Percentiles rank a stretch among this genome's conserved stretches.
Evolutionary conservation across 768 basidiomycete genomes (phyloP).

Genomic region (Auriscalpium vulgare): DNA sequence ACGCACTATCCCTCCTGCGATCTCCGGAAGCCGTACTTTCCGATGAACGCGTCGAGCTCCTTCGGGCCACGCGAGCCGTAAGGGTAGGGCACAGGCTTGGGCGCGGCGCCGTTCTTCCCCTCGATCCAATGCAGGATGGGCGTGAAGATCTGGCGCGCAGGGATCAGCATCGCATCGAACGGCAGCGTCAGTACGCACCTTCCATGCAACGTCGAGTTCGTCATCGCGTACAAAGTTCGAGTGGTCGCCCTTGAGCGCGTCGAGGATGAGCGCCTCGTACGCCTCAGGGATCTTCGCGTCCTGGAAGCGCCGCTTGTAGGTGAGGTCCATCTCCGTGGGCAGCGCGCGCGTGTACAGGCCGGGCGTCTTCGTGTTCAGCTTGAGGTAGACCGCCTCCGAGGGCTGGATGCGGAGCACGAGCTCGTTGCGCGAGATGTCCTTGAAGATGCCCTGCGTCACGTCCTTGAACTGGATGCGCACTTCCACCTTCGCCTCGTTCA

Average conservation of each 20-base stretch:
- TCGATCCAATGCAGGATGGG: constrained; percentile 97
- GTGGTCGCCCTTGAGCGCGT: constrained; percentile 96
- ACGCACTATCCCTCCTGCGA: constrained; percentile 67
- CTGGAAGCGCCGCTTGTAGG: constrained; percentile 91
- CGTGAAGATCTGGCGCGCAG: constrained; percentile 70
- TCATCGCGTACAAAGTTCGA: constrained; percentile 98
- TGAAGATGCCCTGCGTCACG: constrained; percentile 94
- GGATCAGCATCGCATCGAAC: background rate
- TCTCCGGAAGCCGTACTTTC: constrained; percentile 72
- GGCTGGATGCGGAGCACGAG: constrained; percentile 97
- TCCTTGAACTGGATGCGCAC: constrained; percentile 98
- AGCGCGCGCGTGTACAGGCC: constrained; percentile 86
- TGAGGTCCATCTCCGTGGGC: constrained; percentile 96
- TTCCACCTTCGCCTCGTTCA: constrained; percentile 98
- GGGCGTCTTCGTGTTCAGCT: constrained; percentile 92
- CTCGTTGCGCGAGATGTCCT: constrained; percentile 93
- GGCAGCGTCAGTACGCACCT: constrained; percentile 41
- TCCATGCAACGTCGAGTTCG: constrained; percentile 97
- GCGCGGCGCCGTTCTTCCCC: constrained; percentile 54
- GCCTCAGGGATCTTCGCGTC: constrained; percentile 93
- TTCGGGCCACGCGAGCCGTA: constrained; percentile 96
- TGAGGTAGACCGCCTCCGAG: constrained; percentile 92
- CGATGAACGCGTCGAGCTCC: constrained; percentile 68
- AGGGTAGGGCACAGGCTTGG: constrained; percentile 70
- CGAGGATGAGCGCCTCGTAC: constrained; percentile 91